Base-by-base conservation (phyloP, 1,284 basidiomycete species). In the Apiotrichum montevideense region DNA sequence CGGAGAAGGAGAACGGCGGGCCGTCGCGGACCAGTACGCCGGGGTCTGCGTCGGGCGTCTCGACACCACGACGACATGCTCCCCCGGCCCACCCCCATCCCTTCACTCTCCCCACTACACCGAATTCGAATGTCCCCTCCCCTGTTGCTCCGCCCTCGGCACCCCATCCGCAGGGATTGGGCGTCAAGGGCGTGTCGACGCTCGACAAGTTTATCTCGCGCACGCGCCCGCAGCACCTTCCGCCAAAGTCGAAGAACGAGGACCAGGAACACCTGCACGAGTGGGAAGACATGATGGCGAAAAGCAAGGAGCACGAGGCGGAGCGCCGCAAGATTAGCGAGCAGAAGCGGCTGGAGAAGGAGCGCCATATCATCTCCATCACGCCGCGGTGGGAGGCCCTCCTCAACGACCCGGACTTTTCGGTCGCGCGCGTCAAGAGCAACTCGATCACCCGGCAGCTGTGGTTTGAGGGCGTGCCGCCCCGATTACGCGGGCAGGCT, bases 391-490 rank as follows among this genome's bases (percentile, higher is more conserved):
- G 76, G 76, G 72, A 76, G 42, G 51, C 57, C 1, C 43, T 74
- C 54, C 60, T 78, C 34, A 53, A 51, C 14, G 61, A 58, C 35
- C 58, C 57, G 3, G 67, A 63, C 3, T 72, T 69, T 49, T 61
- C 50, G 14, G 60, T 57, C n/a, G 49, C 35, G 4, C 70, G 60
- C 43, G 58, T 71, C 35, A 59, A 55, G n/a, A 52, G 41, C 1
- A 66, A 74, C 59, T 48, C 82, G 0, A 74, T 74, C 1, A 76
- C 95, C 52, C 82, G 88, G 44, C 83, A 81, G 66, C 68, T 97
- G 14, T 98, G 95, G 95, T 95, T 93, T 86, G 82, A 84, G 46
- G 95, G 95, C 6, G 87, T 94, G 52, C 95, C 95, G 0, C 84
- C 86, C 0, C 88, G 89, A 71, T 78, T 95, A 54, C 82, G 95